Evolutionary conservation across 345 rosid genomes (phyloP).

Genomic region (Linum trigynum): DNA sequence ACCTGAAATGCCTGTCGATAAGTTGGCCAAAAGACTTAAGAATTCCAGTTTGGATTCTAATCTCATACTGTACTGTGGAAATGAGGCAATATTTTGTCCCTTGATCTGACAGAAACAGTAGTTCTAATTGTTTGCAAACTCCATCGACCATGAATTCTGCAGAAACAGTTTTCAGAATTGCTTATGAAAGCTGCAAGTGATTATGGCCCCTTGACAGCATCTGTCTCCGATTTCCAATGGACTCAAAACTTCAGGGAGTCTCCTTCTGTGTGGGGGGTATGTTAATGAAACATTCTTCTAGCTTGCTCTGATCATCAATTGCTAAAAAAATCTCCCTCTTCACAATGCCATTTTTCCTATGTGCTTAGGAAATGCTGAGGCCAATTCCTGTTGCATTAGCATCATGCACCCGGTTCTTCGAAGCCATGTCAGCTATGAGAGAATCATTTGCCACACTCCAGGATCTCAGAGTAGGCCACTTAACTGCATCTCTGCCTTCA

Average conservation of each 20-base stretch:
- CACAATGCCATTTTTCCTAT: not conserved
- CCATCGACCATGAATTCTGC: slow-evolving; percentile 13
- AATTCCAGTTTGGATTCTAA: too few relatives aligned
- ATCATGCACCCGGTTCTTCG: slow-evolving; percentile 91
- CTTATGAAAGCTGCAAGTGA: slow-evolving; percentile 98
- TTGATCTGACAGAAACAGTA: too few relatives aligned
- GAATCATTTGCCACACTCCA: slow-evolving; percentile 92
- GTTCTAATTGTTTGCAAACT: not conserved
- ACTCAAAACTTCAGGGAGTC: slow-evolving; percentile 95
- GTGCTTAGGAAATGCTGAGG: slow-evolving; percentile 84
- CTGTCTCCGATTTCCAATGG: slow-evolving; percentile 91
- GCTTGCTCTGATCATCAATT: not conserved
- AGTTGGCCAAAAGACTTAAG: not conserved
- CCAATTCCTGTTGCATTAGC: slow-evolving; percentile 98
- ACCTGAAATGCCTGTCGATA: too few relatives aligned
- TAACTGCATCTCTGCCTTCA: slow-evolving; percentile 43
- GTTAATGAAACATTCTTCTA: not conserved
- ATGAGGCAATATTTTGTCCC: too few relatives aligned
- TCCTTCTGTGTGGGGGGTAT: slow-evolving; percentile 98
- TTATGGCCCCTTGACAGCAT: slow-evolving; percentile 88
- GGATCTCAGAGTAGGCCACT: slow-evolving; percentile 66
- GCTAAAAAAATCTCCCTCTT: not conserved
- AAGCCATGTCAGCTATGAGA: slow-evolving; percentile 99
- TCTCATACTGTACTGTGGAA: too few relatives aligned
- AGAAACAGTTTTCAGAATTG: slow-evolving; percentile 97